These are phyloP conservation scores for Populus hybrid DNA, from an alignment of 441 rosid genomes.

Conservation along the genomic window DNA sequence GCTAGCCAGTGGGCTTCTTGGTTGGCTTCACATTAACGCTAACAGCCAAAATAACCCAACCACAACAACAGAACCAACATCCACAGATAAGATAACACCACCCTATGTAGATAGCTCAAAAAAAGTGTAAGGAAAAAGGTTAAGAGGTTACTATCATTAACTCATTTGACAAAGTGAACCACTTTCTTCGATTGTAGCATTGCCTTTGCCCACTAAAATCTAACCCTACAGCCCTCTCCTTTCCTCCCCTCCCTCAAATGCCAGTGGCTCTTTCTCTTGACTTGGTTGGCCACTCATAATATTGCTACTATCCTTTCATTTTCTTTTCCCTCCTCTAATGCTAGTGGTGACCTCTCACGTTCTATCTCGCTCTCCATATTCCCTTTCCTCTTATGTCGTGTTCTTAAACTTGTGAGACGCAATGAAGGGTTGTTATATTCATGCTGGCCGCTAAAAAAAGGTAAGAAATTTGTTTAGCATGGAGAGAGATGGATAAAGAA, in stretches of 20 bases:
- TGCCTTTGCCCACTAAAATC: conserved; percentile 28
- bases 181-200: conserved; percentile 29
- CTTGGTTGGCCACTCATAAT: conserved; percentile 16
- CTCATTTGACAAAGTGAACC: conserved; percentile 40
- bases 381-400: neutral
- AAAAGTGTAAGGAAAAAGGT: conserved; percentile 11
- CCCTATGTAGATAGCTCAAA: neutral
- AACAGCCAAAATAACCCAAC: conserved; percentile 65
- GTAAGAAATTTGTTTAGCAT: conserved; percentile 23
- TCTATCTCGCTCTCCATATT: conserved; percentile 14
- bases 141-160: conserved; percentile 46
- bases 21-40: conserved; percentile 94
- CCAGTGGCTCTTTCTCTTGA: conserved; percentile 25
- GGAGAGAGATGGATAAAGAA: conserved; percentile 62
- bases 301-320: neutral
- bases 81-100: conserved; percentile 20
- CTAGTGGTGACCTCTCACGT: conserved; percentile 32
- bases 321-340: conserved; percentile 26
- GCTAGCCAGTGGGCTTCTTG: conserved; percentile 38
- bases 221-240: neutral
- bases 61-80: conserved; percentile 29
- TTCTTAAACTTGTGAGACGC: neutral
- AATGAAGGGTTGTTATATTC: neutral
- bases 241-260: conserved; percentile 7
- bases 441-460: conserved; percentile 35